These are phyloP conservation scores for Terfezia boudieri DNA, from an alignment of 495 filamentous ascomycete genomes.

Conservation along the genomic window DNA sequence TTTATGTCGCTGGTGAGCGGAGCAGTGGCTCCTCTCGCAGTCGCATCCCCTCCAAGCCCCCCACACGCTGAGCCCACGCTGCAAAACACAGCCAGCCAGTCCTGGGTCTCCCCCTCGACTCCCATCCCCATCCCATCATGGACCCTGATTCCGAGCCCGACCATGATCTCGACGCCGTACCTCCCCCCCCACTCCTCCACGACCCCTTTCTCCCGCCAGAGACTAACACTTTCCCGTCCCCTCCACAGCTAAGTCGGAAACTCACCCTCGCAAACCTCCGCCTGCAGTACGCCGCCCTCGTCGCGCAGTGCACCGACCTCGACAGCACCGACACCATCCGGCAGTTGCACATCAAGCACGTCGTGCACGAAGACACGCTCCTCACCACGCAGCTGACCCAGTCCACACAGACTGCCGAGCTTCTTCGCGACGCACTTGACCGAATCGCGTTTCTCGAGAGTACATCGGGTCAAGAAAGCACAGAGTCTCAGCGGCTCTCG, in stretches of 20 bases:
- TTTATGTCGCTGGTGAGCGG: too few relatives aligned
- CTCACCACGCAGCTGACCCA: conserved; percentile 20
- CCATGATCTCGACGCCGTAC: neutral
- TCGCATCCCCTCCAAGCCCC: too few relatives aligned
- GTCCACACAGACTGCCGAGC: neutral
- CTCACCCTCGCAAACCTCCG: conserved; percentile 8
- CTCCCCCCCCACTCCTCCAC: neutral
- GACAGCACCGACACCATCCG: conserved; percentile 19
- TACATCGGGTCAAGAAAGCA: conserved; percentile 20
- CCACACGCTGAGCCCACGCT: too few relatives aligned
- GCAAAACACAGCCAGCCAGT: too few relatives aligned
- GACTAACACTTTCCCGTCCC: conserved; percentile 1
- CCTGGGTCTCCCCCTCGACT: too few relatives aligned
- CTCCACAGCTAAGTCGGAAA: conserved; percentile 9
- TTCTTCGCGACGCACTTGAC: conserved; percentile 30
- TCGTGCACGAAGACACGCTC: conserved; percentile 25
- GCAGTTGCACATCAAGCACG: conserved; percentile 34
- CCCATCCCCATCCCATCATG: neutral
- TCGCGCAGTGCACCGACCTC: neutral
- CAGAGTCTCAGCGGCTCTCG: conserved; percentile 31
- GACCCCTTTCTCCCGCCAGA: neutral
- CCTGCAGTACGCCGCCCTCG: conserved; percentile 4
- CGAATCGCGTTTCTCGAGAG: conserved; percentile 27
- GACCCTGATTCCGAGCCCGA: neutral
- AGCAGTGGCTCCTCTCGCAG: too few relatives aligned